These are phyloP conservation scores for Lactarius quietus DNA, from an alignment of 768 basidiomycete species.

Conservation along the genomic window DNA sequence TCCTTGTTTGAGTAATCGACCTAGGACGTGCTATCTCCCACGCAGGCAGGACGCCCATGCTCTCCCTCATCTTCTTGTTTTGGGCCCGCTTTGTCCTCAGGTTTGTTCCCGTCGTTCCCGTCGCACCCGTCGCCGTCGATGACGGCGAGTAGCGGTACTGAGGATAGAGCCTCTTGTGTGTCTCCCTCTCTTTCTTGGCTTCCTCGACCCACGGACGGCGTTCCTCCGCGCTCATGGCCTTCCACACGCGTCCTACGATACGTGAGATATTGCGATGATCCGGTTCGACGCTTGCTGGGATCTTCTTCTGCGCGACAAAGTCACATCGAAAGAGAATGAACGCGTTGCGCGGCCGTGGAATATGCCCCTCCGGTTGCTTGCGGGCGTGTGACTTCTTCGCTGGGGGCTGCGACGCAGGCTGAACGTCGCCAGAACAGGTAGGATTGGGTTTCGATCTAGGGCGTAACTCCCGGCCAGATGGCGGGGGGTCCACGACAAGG, in stretches of 20 bases:
- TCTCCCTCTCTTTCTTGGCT: constrained; percentile 47
- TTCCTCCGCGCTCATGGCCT: constrained; percentile 45
- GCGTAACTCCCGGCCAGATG: neutral
- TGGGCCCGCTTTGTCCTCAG: constrained; percentile 9
- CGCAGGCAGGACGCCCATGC: constrained; percentile 13
- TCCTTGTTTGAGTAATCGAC: neutral
- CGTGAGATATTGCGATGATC: constrained; percentile 69
- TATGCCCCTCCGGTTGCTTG: constrained; percentile 50
- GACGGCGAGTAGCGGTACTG: constrained; percentile 25
- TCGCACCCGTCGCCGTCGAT: neutral
- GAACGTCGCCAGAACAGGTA: neutral
- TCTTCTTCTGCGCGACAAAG: constrained; percentile 59
- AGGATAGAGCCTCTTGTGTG: constrained; percentile 41
- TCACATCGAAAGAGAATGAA: constrained; percentile 80
- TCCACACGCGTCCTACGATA: constrained; percentile 66
- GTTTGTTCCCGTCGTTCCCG: neutral
- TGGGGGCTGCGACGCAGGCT: neutral
- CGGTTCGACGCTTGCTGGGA: constrained; percentile 51
- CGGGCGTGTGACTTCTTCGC: constrained; percentile 47
- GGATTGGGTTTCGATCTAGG: neutral
- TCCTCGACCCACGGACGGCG: constrained; percentile 49
- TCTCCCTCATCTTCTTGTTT: constrained; percentile 11
- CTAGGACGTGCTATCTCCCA: constrained; percentile 2
- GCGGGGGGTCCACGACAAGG: neutral
- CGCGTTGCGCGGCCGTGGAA: constrained; percentile 71